A percentile compares a stretch with the other conserved stretches of the same genome.
These are phyloP conservation scores for Trichomonas tenax DNA, from an alignment of 208 protist genomes.

Conservation along the genomic window DNA sequence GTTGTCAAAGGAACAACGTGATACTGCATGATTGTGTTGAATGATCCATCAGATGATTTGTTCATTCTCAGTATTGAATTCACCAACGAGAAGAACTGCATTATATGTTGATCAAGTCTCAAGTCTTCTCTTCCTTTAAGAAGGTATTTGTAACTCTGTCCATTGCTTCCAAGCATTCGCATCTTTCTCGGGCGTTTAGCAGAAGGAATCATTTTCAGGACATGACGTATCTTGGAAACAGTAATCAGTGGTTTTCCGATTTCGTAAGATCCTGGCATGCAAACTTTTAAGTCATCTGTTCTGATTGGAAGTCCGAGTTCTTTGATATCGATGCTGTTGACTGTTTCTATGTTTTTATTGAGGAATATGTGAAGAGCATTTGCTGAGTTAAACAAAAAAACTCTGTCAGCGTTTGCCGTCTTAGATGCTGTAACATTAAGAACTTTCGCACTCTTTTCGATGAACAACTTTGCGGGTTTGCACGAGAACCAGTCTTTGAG, in stretches of 20 bases:
- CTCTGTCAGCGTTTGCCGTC: background rate
- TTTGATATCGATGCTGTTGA: background rate
- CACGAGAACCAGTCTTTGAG: background rate
- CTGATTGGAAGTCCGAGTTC: background rate
- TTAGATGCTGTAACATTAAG: background rate
- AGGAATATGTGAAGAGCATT: background rate
- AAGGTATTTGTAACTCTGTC: background rate
- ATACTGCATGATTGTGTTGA: background rate
- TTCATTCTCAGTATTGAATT: background rate
- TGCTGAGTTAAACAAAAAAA: background rate
- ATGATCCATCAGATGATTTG: background rate
- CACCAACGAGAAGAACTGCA: constrained; percentile 4
- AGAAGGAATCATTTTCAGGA: background rate
- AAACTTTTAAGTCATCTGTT: background rate
- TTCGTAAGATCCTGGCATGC: background rate
- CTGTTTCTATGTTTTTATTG: background rate
- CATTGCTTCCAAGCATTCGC: background rate
- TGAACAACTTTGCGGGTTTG: background rate
- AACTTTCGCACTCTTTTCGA: background rate
- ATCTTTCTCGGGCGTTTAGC: background rate
- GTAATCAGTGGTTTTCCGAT: background rate
- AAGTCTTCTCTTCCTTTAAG: constrained; percentile 22
- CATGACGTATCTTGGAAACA: background rate
- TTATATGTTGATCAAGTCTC: background rate
- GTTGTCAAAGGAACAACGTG: background rate